Evolutionary conservation across 108 stramenopile genomes (phyloP).

Genomic region (Ochromonas danica): DNA sequence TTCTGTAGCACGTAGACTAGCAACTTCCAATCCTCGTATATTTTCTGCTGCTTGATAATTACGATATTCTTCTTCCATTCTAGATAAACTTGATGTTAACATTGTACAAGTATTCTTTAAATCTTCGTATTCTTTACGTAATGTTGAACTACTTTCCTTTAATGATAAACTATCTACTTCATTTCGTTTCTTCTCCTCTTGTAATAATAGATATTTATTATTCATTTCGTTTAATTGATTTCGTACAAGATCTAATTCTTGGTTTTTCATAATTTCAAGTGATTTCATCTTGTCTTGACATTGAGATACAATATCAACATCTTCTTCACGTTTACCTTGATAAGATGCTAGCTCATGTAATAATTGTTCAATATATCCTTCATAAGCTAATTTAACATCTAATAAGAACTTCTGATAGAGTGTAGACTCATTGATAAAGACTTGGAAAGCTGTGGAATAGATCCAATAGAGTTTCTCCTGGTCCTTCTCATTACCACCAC

Average conservation of each 20-base stretch:
- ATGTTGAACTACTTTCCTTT: neutral
- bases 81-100: neutral
- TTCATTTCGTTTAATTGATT: neutral
- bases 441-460: conserved; percentile 10
- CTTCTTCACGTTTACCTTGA: neutral
- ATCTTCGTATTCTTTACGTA: neutral
- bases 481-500: neutral
- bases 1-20: neutral
- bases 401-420: neutral
- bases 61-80: conserved; percentile 1
- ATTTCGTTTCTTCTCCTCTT: neutral
- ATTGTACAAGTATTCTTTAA: neutral
- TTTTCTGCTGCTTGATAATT: neutral
- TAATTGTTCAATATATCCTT: neutral
- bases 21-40: neutral
- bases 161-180: neutral
- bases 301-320: neutral
- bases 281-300: neutral
- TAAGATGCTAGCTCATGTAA: neutral
- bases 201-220: neutral
- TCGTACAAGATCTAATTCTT: conserved; percentile 1
- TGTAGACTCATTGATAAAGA: conserved; percentile 20
- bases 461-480: conserved; percentile 1
- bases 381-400: conserved; percentile 16
- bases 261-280: neutral